Evolutionary conservation across 768 basidiomycete species (phyloP), one percentile per base, ranked within the genome.

Genomic region (Termitomyces heimii): DNA sequence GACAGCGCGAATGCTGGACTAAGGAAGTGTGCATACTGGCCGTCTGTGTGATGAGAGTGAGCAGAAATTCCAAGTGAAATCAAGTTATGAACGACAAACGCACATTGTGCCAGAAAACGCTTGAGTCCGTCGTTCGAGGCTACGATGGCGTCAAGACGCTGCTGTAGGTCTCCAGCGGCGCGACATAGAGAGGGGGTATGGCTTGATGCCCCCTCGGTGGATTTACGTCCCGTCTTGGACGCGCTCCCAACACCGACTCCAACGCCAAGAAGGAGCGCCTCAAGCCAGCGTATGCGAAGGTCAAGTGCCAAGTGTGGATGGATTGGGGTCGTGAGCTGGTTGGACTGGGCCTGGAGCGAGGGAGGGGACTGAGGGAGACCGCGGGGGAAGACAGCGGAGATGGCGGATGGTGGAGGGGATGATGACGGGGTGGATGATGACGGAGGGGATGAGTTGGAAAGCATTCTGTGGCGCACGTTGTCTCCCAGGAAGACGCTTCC

Each of bases 401-500:
- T 72, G 43, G 73, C 70, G 16, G 73, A 66, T 12, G 71, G 70
- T 32, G 77, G 72, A 54, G 77, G 75, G 56, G 67, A 58, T 26
- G 62, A 61, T 60, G 67, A 59, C 40, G 65, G 45, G 42, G 63
- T 59, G 12, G 72, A 70, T 59, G 72, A 70, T 7, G 73, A 64
- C 18, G 72, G 71, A 48, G 77, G 53, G 46, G 62, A 61, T 57
- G 66, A 61, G 53, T 62, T 47, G 47, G 64, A 82, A 13, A 88
- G 69, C 42, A 85, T 71, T 42, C 88, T 83, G 62, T 80, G 77
- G 60, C 87, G 84, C 66, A 83, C 82, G 8, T 83, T 70, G 73
- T 92, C 91, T 56, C 90, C 91, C 54, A 92, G 77, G 70, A 92
- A 92, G 24, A 88, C 89, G 65, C 87, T 89, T 50, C 90, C 89